A percentile compares a stretch with the other conserved stretches of the same genome.
These are phyloP conservation scores for Pythium periplocum DNA, from an alignment of 352 stramenopile species.

Conservation along the genomic window DNA sequence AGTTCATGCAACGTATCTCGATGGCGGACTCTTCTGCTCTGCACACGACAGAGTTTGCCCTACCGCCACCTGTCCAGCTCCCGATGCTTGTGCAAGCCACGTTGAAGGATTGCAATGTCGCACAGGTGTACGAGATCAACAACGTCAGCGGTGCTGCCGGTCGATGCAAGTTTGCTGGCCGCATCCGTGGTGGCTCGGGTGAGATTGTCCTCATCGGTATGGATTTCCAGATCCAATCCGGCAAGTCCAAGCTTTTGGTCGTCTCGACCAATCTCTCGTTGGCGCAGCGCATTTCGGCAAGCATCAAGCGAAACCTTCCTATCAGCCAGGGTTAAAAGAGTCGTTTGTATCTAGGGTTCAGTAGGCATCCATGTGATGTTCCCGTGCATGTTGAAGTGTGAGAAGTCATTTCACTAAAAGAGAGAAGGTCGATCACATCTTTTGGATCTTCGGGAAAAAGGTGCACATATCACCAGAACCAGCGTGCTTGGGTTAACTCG, in stretches of 20 bases:
- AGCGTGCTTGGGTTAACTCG: too few relatives aligned
- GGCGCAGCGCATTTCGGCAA: conserved; percentile 40
- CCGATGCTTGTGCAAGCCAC: conserved; percentile 41
- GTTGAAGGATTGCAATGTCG: conserved; percentile 54
- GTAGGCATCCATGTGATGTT: too few relatives aligned
- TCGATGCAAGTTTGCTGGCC: conserved; percentile 68
- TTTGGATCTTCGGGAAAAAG: too few relatives aligned
- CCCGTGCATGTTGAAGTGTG: too few relatives aligned
- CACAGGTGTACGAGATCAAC: conserved; percentile 76
- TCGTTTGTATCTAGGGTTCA: too few relatives aligned
- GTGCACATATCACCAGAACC: too few relatives aligned
- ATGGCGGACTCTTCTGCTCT: conserved; percentile 46
- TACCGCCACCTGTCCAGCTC: conserved; percentile 45
- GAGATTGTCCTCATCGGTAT: conserved; percentile 54
- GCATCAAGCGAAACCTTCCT: conserved; percentile 45
- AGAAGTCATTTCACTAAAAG: too few relatives aligned
- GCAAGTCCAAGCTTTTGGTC: conserved; percentile 58
- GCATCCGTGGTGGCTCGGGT: conserved; percentile 35
- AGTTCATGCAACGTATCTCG: conserved; percentile 66
- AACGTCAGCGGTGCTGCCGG: conserved; percentile 49
- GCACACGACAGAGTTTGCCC: conserved; percentile 53
- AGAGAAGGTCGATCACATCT: too few relatives aligned
- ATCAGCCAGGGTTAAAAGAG: conserved; percentile 22
- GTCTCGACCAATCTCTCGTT: conserved; percentile 48
- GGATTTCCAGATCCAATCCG: conserved; percentile 58